Conservation (phyloP, 495 filamentous ascomycete genomes). For the Acidomyces sp. region DNA sequence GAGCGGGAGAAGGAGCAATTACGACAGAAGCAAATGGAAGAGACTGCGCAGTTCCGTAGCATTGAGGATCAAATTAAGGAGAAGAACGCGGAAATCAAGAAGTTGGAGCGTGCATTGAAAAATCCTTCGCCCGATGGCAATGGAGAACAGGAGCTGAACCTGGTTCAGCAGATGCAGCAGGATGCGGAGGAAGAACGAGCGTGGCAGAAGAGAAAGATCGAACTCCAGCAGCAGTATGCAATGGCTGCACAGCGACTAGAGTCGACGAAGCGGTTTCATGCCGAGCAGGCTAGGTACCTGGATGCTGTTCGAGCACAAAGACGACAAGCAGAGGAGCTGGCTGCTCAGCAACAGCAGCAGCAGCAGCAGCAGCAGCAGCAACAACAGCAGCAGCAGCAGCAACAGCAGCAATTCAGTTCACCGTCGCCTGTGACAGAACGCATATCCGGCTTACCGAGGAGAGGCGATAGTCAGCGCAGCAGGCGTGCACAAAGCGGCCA, state of each 20-base stretch:
- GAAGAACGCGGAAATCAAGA: conserved; percentile 48
- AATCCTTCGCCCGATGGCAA: conserved; percentile 19
- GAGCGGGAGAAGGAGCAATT: conserved; percentile 38
- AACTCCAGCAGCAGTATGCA: conserved; percentile 39
- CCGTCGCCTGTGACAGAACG: background rate
- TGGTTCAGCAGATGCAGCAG: conserved; percentile 35
- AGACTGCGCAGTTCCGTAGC: conserved; percentile 39
- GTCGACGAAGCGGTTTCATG: conserved; percentile 11
- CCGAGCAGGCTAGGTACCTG: conserved; percentile 10
- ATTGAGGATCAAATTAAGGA: conserved; percentile 52
- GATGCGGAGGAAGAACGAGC: conserved; percentile 46
- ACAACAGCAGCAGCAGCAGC: background rate
- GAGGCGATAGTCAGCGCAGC: conserved; percentile 15
- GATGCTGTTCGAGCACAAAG: conserved; percentile 11
- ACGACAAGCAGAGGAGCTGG: conserved; percentile 4
- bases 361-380: background rate
- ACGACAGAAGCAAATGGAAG: conserved; percentile 39
- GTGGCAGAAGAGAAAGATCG: conserved; percentile 39
- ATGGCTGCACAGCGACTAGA: conserved; percentile 4
- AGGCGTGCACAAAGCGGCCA: conserved; percentile 7
- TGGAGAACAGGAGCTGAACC: conserved; percentile 37
- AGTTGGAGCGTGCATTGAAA: conserved; percentile 46
- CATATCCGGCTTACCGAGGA: background rate
- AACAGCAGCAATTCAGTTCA: conserved; percentile 5
- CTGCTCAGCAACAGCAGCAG: background rate